Base-by-base conservation (phyloP, 2,329 filamentous ascomycete genomes). In the Ceratocystis alfenasii region DNA sequence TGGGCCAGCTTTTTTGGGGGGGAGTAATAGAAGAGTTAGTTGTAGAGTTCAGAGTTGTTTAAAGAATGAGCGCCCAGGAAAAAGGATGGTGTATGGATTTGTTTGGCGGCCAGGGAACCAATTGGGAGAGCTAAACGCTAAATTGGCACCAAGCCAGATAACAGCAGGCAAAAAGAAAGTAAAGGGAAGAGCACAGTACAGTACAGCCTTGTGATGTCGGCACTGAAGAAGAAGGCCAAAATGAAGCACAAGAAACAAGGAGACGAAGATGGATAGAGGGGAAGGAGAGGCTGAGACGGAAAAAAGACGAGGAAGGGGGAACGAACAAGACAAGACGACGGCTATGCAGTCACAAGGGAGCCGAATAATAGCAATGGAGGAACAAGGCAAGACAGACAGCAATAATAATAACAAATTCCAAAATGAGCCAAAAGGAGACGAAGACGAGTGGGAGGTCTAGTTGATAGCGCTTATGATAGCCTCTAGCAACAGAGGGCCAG, bases 1-100 rank as follows among this genome's bases (percentile, higher is more conserved):
- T 68, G 66, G 36, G 66, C 66, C 48, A 60, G 41, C 50, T 57
- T 33, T 41, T 44, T 36, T 28, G 15, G 48, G 57, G 22, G 30
- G 33, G 30, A 12, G 30, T 36, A 15, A 57, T 33, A n/a, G 17
- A 36, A 30, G 22, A 64, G 66, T 45, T 62, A 64, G 17, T 53
- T 53, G 48, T 53, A 53, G 36, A 41, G 36, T 41, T 41, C 46
- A 61, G 50, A 36, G 41, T 44, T 48, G 36, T 41, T 41, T 63
- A 25, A 55, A 63, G 61, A 64, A 30, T 46, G 65, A 59, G 28
- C 62, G 20, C 36, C 36, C 12, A 41, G 36, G 50, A 57, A 53
- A 28, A 59, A 50, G 60, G 65, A 63, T 57, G 61, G 61, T 65
- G 36, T 41, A 41, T 41, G 36, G 36, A 41, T 41, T 41, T 41